phyloP scores from a whole-genome alignment of 208 protist species.

The Trypanosoma avium region DNA sequence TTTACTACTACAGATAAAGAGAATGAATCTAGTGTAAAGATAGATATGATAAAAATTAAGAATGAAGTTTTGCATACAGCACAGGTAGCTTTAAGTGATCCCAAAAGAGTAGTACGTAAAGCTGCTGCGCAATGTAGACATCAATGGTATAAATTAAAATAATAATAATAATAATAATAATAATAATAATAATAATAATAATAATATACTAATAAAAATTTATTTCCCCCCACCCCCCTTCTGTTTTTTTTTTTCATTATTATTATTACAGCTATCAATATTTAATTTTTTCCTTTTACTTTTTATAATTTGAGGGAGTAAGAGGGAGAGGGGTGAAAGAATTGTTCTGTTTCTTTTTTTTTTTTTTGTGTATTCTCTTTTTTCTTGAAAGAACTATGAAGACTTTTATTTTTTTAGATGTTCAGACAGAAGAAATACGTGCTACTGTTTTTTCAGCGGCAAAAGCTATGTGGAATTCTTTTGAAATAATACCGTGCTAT shows the following conservation, averaged over 20 bases:
- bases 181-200: too few species aligned
- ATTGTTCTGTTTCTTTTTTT: conserved; percentile 13
- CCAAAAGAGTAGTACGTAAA: conserved; percentile 61
- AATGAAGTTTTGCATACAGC: conserved; percentile 38
- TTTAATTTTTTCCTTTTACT: conserved; percentile 13
- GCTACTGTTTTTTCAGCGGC: conserved; percentile 9
- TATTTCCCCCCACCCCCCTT: too few species aligned
- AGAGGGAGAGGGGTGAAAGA: too few species aligned
- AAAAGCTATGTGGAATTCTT: not conserved
- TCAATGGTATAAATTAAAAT: conserved; percentile 58
- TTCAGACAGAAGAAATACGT: conserved; percentile 7
- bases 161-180: conserved; percentile 1
- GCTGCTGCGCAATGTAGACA: conserved; percentile 56
- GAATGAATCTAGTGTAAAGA: conserved; percentile 1
- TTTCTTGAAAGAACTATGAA: conserved; percentile 8
- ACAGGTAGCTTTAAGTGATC: conserved; percentile 43
- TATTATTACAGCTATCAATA: not conserved
- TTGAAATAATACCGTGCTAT: conserved; percentile 18
- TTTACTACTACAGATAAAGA: not conserved
- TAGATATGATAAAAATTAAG: not conserved
- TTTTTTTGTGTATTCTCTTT: conserved; percentile 12
- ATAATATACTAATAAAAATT: too few species aligned
- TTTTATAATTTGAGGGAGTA: too few species aligned
- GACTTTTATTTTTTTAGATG: conserved; percentile 29
- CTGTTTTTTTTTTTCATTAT: not conserved